Evolutionary conservation across 2,329 filamentous ascomycete genomes (phyloP).

Genomic region (Xylaria sp.): DNA sequence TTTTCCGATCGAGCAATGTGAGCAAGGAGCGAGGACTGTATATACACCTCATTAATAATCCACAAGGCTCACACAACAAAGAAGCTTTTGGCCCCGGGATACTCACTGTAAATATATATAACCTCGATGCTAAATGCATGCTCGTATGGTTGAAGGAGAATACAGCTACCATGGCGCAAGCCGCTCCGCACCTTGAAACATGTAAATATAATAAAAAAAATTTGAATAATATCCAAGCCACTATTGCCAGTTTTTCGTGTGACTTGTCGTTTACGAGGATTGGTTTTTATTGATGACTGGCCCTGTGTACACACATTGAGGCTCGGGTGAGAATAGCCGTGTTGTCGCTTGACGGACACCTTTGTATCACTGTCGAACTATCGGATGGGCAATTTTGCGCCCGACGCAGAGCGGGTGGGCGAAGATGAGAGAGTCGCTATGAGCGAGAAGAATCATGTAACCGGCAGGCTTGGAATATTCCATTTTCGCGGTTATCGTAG

Average conservation of each 20-base stretch:
- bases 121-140: constrained; percentile 36
- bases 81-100: constrained; percentile 17
- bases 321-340: background rate
- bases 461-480: background rate
- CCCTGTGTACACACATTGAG: background rate
- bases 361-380: background rate
- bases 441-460: background rate
- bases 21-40: constrained; percentile 32
- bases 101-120: constrained; percentile 37
- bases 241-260: background rate
- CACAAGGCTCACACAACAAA: constrained; percentile 18
- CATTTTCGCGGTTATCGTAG: background rate
- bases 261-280: background rate
- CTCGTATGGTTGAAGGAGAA: constrained; percentile 30
- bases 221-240: constrained; percentile 16
- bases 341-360: background rate
- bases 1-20: constrained; percentile 13
- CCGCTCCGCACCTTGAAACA: constrained; percentile 7
- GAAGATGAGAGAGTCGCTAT: background rate
- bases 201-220: constrained; percentile 29
- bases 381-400: background rate
- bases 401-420: background rate
- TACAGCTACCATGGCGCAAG: background rate
- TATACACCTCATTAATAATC: constrained; percentile 33
- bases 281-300: background rate